Base-by-base conservation (phyloP, 768 basidiomycete species). In the Daedalea quercina region DNA sequence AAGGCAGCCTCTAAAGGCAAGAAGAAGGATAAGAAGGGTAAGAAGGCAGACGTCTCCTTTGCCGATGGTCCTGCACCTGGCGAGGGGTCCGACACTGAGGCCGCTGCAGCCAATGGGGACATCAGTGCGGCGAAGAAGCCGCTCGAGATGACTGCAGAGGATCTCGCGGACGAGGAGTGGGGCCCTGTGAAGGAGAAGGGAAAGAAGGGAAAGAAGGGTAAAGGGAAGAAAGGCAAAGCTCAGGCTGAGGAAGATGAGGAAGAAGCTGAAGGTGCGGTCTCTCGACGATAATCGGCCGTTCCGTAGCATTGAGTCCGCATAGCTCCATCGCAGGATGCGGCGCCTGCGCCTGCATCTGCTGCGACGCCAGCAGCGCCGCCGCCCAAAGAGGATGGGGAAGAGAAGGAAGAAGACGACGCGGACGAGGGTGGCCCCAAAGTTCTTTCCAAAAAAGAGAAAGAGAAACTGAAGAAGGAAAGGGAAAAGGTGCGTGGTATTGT, bases 361-460 rank as follows among this genome's bases (percentile, higher is more conserved):
- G 43, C 54, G 31, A 54, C 60, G 23, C 44, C 54, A 19, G 56
- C 66, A 53, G 58, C 37, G 40, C 45, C n/a, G 44, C 55, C 41
- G 9, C 12, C 56, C 34, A 47, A 57, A 55, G 47, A 54, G 13
- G 59, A 61, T 33, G 53, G 63, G 34, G 60, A 55, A 50, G 60
- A 48, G 24, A 61, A 12, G 3, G 55, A 53, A 9, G 68, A 54
- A 22, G 81, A 76, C 7, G 83, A 65, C 1, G 77, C 58, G 3
- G 74, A 78, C 26, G 83, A 77, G 47, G 70, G 69, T 46, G 89
- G 80, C 13, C 73, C 74, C 3, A 84, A 86, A 69, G 65, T 95
- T 28, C 69, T 96, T 33, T 85, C 87, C 17, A 97, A 97, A 74
- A 96, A 95, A 67, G 91, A 98, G 76, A 97, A 97, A 72, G 94